Evolutionary conservation across 305 asterid genomes (phyloP).

Genomic region (Solanum hybrid): DNA sequence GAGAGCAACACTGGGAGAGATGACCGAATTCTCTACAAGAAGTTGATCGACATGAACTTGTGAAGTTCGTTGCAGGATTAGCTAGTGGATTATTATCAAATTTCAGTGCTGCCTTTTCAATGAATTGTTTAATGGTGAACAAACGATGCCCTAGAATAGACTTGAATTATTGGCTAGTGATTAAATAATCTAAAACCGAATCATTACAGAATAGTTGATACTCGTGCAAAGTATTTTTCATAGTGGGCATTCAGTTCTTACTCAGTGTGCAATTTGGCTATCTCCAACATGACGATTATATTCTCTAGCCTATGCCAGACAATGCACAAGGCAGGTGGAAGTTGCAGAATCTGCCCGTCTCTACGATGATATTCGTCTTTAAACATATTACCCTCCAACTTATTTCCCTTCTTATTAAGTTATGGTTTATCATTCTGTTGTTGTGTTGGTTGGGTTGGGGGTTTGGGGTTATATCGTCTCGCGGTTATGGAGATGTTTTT

Average conservation of each 20-base stretch:
- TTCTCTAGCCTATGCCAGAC: background rate
- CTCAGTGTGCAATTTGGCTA: background rate
- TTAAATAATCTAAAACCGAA: background rate
- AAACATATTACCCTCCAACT: background rate
- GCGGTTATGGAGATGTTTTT: background rate
- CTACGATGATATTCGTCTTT: background rate
- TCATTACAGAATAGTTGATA: background rate
- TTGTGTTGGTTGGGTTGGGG: background rate
- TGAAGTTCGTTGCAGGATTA: background rate
- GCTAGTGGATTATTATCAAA: background rate
- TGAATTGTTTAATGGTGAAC: background rate
- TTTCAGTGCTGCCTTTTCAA: background rate
- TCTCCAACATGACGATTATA: background rate
- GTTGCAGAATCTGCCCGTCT: background rate
- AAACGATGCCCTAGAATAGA: background rate
- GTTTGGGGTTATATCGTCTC: background rate
- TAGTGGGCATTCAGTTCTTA: background rate
- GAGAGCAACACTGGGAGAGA: slow-evolving; percentile 81
- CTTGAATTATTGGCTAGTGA: background rate
- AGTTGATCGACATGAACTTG: slow-evolving; percentile 48
- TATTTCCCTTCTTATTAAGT: background rate
- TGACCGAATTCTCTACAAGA: slow-evolving; percentile 70
- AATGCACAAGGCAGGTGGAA: background rate
- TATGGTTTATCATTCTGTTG: background rate
- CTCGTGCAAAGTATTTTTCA: background rate